Base-by-base conservation (phyloP, 2,329 filamentous ascomycete genomes). In the Penicillium frequentans region DNA sequence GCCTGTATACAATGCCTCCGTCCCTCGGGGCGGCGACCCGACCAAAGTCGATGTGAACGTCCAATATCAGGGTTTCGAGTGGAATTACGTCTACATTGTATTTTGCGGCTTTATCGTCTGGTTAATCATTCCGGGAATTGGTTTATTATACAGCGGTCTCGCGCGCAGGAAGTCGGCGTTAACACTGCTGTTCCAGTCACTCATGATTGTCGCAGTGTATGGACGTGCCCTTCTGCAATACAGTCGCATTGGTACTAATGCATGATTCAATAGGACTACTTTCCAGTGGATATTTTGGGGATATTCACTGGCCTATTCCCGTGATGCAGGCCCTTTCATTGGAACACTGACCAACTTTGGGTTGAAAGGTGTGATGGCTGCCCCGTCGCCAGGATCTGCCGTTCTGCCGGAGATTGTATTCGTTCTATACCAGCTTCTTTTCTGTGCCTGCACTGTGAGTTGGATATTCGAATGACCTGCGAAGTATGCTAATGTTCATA, bases 91-190 rank as follows among this genome's bases (percentile, higher is more conserved):
- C 39, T 88, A 86, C 66, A 77, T 84, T 54, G 60, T 70, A 8
- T 77, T 85, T 63, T 86, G 84, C 68, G 78, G 75, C 14, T 85
- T 83, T 70, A 78, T 88, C 53, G 85, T 88, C 53, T 88, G 84
- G 81, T 72, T 88, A 50, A 89, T 89, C 68, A 86, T 88, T 55
- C 86, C 86, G 0, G 86, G 85, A 21, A 85, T 89, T 62, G 86
- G 85, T 48, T 77, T 89, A 8, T 75, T 89, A 1, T 88, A 89
- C 71, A 82, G 84, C 55, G 86, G 86, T 53, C 79, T 89, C 27
- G 81, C 85, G 5, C 80, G 84, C 33, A 77, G 85, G 61, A 88
- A 88, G 73, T 86, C 84, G 14, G 82, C 85, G 6, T 75, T 88
- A 27, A 75, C 84, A 3, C 75, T 88, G 49, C 76, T 89, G 2